These are phyloP conservation scores for Fusarium scirpi DNA, from an alignment of 2,329 filamentous ascomycete species.

Conservation along the genomic window DNA sequence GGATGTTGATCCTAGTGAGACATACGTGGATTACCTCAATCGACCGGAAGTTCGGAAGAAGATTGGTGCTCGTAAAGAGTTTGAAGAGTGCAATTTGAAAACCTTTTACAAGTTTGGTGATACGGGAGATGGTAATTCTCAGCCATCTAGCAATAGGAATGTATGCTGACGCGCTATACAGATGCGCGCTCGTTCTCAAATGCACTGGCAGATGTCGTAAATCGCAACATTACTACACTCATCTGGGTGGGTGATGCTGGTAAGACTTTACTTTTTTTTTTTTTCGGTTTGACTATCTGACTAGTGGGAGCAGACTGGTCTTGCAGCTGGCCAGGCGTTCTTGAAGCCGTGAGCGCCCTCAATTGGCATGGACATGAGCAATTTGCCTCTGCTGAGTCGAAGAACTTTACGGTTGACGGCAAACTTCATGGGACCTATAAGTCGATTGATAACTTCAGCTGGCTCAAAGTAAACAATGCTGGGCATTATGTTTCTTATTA, in stretches of 20 bases:
- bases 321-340: constrained; percentile 67
- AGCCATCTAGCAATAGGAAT: too few relatives aligned
- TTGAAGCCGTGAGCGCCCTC: constrained; percentile 51
- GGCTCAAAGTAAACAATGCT: constrained; percentile 68
- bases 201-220: constrained; percentile 58
- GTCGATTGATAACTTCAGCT: constrained; percentile 65
- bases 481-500: constrained; percentile 55
- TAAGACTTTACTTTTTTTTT: constrained; percentile 23
- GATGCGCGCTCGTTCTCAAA: constrained; percentile 59
- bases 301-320: constrained; percentile 59
- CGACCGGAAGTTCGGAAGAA: constrained; percentile 30
- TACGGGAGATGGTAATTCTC: constrained; percentile 39
- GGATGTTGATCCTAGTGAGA: constrained; percentile 36
- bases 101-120: constrained; percentile 31
- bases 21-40: constrained; percentile 30
- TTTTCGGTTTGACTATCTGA: background rate
- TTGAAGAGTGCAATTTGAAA: constrained; percentile 32
- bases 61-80: constrained; percentile 39
- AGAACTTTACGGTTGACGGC: constrained; percentile 62
- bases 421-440: constrained; percentile 63
- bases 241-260: constrained; percentile 67
- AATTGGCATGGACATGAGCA: constrained; percentile 57
- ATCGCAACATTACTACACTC: constrained; percentile 60
- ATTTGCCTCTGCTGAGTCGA: constrained; percentile 53
- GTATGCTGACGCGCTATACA: constrained; percentile 12